Evolutionary conservation across 2,329 filamentous ascomycete species (phyloP), one percentile per base, ranked within the genome.

Genomic region (Nakataea oryzae): DNA sequence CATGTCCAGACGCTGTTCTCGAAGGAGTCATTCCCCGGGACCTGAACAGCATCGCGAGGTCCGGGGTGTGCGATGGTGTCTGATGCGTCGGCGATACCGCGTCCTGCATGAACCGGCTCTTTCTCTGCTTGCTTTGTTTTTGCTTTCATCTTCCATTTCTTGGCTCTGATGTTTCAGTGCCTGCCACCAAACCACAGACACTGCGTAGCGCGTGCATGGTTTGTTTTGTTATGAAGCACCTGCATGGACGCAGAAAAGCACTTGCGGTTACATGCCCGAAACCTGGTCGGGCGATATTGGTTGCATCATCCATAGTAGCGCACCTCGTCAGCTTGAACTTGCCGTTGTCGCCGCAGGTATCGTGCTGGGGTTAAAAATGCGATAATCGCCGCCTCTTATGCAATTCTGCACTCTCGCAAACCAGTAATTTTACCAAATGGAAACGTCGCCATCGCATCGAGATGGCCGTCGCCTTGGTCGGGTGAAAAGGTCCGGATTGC

Each of bases 21-120:
- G 61, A 62, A 17, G 64, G 64, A 3, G 60, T 67, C 21, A 64
- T 65, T 17, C 64, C 64, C 7, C 61, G 6, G 7, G 55, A 64
- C 29, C 61, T 59, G 59, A 60, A 60, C 24, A 58, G 57, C 26
- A 34, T 58, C 32, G 57, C 29, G 13, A 58, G 17, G 3, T 58
- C 57, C 28, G 29, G 29, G 57, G 57, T 24, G 9, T 58, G 57
- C 29, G 14, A 58, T 11, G 21, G 57, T 17, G 29, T 58, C 6
- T 58, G 29, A 34, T 30, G 9, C 24, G 21, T 34, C 5, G n/a
- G n/a, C n/a, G n/a, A n/a, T n/a, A n/a, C n/a, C n/a, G 41, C n/a
- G 14, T 41, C 11, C 41, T 47, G 4, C 17, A 47, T 14, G n/a
- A n/a, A 14, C 34, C n/a, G n/a, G n/a, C n/a, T n/a, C n/a, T n/a